phyloP scores from a whole-genome alignment of 257 asterid genomes.

The Jacaranda copaia region DNA sequence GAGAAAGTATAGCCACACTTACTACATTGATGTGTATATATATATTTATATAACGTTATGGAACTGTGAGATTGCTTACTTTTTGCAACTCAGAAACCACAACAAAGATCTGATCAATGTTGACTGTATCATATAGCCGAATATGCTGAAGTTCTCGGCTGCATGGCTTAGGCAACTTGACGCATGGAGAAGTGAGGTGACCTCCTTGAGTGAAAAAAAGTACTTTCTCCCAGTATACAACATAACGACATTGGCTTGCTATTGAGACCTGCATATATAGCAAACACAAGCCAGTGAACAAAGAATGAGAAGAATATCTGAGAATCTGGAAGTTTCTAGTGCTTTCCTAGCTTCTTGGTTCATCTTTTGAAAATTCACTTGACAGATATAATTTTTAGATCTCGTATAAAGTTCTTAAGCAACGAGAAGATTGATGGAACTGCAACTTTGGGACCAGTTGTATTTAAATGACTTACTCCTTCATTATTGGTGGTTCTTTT shows the following conservation, averaged over 20 bases:
- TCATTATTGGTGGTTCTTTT: slow-evolving; percentile 81
- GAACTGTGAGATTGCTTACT: slow-evolving; percentile 39
- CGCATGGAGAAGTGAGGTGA: slow-evolving; percentile 44
- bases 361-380: too few relatives aligned
- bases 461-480: slow-evolving; percentile 57
- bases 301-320: background rate
- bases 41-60: too few relatives aligned
- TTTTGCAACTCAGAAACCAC: slow-evolving; percentile 71
- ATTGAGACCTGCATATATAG: slow-evolving; percentile 62
- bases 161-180: slow-evolving; percentile 60
- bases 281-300: background rate
- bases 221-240: slow-evolving; percentile 70
- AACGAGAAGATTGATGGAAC: too few relatives aligned
- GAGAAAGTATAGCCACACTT: background rate
- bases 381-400: too few relatives aligned
- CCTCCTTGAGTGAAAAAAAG: slow-evolving; percentile 46
- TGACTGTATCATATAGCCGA: slow-evolving; percentile 65
- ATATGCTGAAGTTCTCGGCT: slow-evolving; percentile 66
- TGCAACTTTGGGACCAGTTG: too few relatives aligned
- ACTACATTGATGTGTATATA: background rate
- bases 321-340: too few relatives aligned
- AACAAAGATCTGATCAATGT: slow-evolving; percentile 58
- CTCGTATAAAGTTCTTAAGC: background rate
- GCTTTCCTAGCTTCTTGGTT: too few relatives aligned
- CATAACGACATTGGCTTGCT: slow-evolving; percentile 87